Conservation (phyloP, 768 basidiomycete genomes). For the Cyathus striatus region DNA sequence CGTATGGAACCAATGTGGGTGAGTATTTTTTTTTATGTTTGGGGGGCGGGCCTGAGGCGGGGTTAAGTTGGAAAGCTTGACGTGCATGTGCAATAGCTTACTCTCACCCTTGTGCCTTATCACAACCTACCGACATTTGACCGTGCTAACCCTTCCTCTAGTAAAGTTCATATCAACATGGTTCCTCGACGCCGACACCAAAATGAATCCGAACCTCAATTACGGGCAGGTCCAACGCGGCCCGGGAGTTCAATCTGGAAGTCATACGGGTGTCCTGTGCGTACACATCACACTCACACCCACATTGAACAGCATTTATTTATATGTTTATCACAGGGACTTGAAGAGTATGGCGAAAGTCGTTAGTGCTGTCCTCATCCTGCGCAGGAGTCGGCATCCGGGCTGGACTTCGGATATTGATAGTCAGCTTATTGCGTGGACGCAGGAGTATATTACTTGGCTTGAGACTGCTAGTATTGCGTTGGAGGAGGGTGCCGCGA, state of each 20-base stretch:
- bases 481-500: slow-evolving; percentile 35
- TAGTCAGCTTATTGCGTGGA: slow-evolving; percentile 43
- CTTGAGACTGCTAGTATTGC: slow-evolving; percentile 44
- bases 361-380: slow-evolving; percentile 44
- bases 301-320: too few relatives aligned
- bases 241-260: slow-evolving; percentile 31
- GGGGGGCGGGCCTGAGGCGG: background rate
- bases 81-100: too few relatives aligned
- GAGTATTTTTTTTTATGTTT: too few relatives aligned
- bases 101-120: too few relatives aligned
- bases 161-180: slow-evolving; percentile 46
- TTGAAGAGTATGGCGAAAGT: slow-evolving; percentile 55
- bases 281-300: too few relatives aligned
- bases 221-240: slow-evolving; percentile 49
- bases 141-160: slow-evolving; percentile 10
- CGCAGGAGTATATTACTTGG: slow-evolving; percentile 49
- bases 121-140: too few relatives aligned
- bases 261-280: slow-evolving; percentile 52
- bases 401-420: slow-evolving; percentile 55
- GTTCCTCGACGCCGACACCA: slow-evolving; percentile 54
- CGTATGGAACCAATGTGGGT: slow-evolving; percentile 40
- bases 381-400: slow-evolving; percentile 42
- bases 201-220: slow-evolving; percentile 62
- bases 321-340: slow-evolving; percentile 37
- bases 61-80: too few relatives aligned